Evolutionary conservation across 2,329 filamentous ascomycete species (phyloP).

Genomic region (Diaporthe ampelina): DNA sequence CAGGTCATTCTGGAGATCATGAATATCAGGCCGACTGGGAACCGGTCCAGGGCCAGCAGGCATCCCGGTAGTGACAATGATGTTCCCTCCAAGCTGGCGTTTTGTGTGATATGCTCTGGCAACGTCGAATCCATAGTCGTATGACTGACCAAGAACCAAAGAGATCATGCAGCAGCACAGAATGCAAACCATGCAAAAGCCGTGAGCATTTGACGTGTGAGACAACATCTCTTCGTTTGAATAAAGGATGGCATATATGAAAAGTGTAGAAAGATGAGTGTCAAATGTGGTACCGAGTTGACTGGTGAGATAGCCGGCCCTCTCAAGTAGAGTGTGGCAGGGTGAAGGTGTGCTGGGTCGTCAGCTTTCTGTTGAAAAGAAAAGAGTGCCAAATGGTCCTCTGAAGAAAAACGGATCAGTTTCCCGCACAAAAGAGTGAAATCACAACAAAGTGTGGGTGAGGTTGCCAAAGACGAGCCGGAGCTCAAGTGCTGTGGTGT

Average conservation of each 20-base stretch:
- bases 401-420: too few species aligned
- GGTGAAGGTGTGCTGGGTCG: neutral
- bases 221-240: constrained; percentile 26
- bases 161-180: constrained; percentile 39
- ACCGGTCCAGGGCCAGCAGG: constrained; percentile 51
- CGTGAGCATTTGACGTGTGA: neutral
- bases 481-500: too few species aligned
- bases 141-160: constrained; percentile 49
- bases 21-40: constrained; percentile 74
- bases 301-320: neutral
- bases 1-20: constrained; percentile 72
- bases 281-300: neutral
- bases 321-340: neutral
- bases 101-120: constrained; percentile 52
- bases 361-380: neutral
- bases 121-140: constrained; percentile 66
- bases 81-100: constrained; percentile 53
- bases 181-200: constrained; percentile 27
- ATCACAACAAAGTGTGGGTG: neutral
- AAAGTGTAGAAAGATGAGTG: neutral
- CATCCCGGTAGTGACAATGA: constrained; percentile 60
- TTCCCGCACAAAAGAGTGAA: neutral
- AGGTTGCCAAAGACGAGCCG: neutral
- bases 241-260: constrained; percentile 1
- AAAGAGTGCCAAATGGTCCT: neutral